phyloP scores from a whole-genome alignment of 1,284 basidiomycete species.

The Ustilago curta region DNA sequence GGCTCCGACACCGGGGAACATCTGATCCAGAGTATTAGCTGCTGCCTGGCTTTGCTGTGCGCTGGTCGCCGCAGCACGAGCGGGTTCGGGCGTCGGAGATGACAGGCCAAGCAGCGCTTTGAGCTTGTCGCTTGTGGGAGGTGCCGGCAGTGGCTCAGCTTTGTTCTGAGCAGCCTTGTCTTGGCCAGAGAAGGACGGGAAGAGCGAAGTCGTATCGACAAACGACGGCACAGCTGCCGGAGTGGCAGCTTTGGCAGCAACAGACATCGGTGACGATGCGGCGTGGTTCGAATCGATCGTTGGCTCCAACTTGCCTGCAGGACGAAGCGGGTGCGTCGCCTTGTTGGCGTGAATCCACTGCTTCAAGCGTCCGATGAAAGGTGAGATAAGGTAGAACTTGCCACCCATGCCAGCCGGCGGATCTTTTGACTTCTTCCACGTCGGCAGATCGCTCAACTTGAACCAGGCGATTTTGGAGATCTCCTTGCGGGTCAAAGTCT shows the following conservation, averaged over 20 bases:
- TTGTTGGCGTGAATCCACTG: slow-evolving; percentile 66
- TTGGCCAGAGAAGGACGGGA: slow-evolving; percentile 39
- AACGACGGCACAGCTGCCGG: slow-evolving; percentile 32
- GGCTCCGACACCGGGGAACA: slow-evolving; percentile 43
- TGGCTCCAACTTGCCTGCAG: slow-evolving; percentile 16
- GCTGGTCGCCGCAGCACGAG: slow-evolving; percentile 5
- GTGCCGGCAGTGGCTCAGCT: slow-evolving; percentile 42
- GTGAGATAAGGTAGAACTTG: slow-evolving; percentile 95
- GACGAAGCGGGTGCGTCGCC: slow-evolving; percentile 49
- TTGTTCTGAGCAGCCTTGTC: slow-evolving; percentile 18
- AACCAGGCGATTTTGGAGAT: slow-evolving; percentile 99
- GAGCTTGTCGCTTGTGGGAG: slow-evolving; percentile 53
- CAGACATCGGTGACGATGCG: slow-evolving; percentile 14
- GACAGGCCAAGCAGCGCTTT: slow-evolving; percentile 54
- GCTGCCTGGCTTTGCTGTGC: slow-evolving; percentile 7
- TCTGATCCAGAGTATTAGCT: slow-evolving; percentile 15
- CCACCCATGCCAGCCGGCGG: slow-evolving; percentile 72
- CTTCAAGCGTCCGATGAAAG: slow-evolving; percentile 77
- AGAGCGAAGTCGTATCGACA: slow-evolving; percentile 42
- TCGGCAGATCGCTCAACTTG: slow-evolving; percentile 86
- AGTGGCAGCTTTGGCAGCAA: slow-evolving; percentile 15
- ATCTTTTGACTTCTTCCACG: slow-evolving; percentile 85
- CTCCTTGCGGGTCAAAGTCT: slow-evolving; percentile 95
- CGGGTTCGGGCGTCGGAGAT: slow-evolving; percentile 31
- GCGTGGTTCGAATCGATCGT: slow-evolving; percentile 16